Conservation (phyloP, 2,329 filamentous ascomycete genomes). For the Neocucurbitaria cava region DNA sequence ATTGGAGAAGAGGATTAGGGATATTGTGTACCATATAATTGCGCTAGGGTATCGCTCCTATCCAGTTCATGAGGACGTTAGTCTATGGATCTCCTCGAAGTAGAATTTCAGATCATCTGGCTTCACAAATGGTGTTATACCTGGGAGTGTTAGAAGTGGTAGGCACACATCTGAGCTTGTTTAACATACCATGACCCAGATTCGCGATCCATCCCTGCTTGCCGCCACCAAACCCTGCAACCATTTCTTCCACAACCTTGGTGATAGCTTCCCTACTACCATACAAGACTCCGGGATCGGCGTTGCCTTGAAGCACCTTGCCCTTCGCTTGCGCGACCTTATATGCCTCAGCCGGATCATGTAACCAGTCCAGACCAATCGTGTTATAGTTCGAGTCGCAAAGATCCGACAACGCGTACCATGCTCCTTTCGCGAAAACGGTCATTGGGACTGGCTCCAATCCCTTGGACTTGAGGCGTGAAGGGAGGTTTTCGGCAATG, state of each 20-base stretch:
- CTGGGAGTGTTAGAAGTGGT: conserved; percentile 55
- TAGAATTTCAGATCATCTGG: conserved; percentile 93
- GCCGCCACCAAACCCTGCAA: conserved; percentile 79
- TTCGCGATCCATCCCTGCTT: conserved; percentile 98
- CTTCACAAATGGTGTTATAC: conserved; percentile 92
- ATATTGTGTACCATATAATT: background rate
- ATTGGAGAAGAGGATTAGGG: conserved; percentile 40
- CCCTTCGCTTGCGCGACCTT: conserved; percentile 72
- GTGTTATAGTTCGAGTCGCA: conserved; percentile 92
- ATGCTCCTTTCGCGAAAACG: conserved; percentile 96
- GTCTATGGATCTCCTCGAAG: conserved; percentile 83
- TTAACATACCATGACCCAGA: conserved; percentile 81
- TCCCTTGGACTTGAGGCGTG: conserved; percentile 73
- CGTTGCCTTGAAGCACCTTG: conserved; percentile 91
- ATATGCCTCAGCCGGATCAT: conserved; percentile 84
- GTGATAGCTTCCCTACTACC: conserved; percentile 84
- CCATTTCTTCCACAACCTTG: conserved; percentile 82
- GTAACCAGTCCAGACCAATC: conserved; percentile 92
- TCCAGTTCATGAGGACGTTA: conserved; percentile 24
- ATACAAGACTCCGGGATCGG: conserved; percentile 92
- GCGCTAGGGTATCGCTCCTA: background rate
- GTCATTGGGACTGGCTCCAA: conserved; percentile 91
- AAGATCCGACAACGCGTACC: conserved; percentile 88
- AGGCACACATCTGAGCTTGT: background rate
- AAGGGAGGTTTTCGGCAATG: conserved; percentile 82